Base-by-base conservation (phyloP, 2,329 filamentous ascomycete species). In the Didymella sp. region DNA sequence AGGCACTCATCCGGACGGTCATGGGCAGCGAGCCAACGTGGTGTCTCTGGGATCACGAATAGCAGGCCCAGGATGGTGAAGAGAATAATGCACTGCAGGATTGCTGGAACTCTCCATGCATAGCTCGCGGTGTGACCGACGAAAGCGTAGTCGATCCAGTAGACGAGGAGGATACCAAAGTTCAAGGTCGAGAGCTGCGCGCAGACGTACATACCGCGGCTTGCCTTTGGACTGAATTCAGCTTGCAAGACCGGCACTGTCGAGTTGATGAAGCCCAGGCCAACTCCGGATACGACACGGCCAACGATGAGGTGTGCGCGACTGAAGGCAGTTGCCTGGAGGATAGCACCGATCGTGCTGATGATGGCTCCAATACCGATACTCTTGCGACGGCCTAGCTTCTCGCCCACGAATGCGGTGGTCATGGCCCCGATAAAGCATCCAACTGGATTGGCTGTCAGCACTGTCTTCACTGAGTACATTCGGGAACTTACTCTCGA, bases 331-430 rank as follows among this genome's bases (percentile, higher is more conserved):
- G 56, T 58, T 4, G 63, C 61, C 35, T 65, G 61, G 6, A 63
- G 59, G 11, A 60, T 25, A 15, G 61, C 57, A 12, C 63, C 61
- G n/a, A 63, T 33, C 4, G 60, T 47, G 41, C 58, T 61, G 22
- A 65, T 60, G 27, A 60, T 42, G 25, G 61, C 58, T 21, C 59
- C 59, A n/a, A 62, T 61, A 4, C 43, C 52, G 12, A 66, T 31
- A 17, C 55, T 59, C 54, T 66, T 64, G 41, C 63, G 61, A 40
- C 85, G 78, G 15, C 84, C 84, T 30, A 86, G 78, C 5, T 77
- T 75, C 60, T 88, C 85, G 33, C 85, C 86, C 12, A 83, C 64
- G 53, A 76, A 74, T 12, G 67, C 61, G n/a, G 59, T 64, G 2
- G 71, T 51, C 33, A 78, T 69, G 6, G 77, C 76, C 15, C 75